Evolutionary conservation across 2,329 filamentous ascomycete species (phyloP), one percentile per base, ranked within the genome.

Genomic region (Ilyonectria sp.): DNA sequence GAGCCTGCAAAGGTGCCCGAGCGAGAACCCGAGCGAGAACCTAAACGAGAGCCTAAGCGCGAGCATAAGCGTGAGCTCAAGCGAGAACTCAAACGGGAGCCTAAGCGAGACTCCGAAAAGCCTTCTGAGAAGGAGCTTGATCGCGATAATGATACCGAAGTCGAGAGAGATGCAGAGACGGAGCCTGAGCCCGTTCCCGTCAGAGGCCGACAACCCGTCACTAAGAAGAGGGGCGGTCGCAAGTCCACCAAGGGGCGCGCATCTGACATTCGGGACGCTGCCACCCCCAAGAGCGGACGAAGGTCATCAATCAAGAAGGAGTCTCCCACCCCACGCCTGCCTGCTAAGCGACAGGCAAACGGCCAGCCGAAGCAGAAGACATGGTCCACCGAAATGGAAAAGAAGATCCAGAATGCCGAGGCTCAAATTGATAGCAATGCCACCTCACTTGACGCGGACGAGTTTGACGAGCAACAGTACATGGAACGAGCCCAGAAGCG

Each of bases 401-500:
- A 78, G 70, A 82, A 80, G 69, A 83, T 84, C 37, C 77, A 80
- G 58, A 78, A 76, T 26, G 73, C 77, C 6, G 81, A 82, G 63
- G 79, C 78, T 6, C 80, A 83, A 63, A 81, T 87, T 7, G 86
- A 87, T 13, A 79, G 78, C 31, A 79, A 80, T 43, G 94, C 77
- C 44, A 78, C 82, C 19, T 82, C 84, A 37, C 77, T 84, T 13
- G 82, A 86, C 31, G 76, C 80, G 1, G 69, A 79, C 10, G 84
- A 86, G 46, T 84, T 83, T 40, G 81, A 83, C 46, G 80, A 84
- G 50, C 73, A 80, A 6, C 79, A 82, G 7, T 91, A 86, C 79
- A 79, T 88, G 82, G 78, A 92, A 81, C 84, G 84, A 71, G 74
- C 84, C 40, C 86, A 87, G 69, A 96, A 94, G 81, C 92, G 94